Evolutionary conservation across 495 filamentous ascomycete genomes (phyloP).

Genomic region (Aspergillus hancockii): DNA sequence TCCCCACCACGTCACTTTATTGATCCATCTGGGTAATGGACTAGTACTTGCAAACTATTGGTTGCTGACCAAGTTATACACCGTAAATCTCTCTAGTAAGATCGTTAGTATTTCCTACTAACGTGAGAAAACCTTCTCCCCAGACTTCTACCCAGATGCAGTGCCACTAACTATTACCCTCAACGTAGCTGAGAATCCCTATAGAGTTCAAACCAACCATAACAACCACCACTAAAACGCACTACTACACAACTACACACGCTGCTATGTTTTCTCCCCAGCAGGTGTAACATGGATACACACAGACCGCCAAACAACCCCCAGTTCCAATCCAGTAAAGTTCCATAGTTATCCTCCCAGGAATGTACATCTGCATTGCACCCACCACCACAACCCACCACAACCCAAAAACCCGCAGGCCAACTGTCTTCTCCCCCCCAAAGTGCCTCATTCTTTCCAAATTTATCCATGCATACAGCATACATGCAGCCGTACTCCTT

Average conservation of each 20-base stretch:
- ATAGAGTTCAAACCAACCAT: no score
- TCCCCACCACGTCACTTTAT: constrained; percentile 25
- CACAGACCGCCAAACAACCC: background rate
- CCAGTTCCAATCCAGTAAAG: constrained; percentile 3
- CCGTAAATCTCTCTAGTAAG: background rate
- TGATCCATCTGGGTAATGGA: constrained; percentile 10
- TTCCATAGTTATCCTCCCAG: constrained; percentile 4
- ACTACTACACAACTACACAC: no score
- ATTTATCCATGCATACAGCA: background rate
- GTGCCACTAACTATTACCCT: no score
- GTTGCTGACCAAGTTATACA: background rate
- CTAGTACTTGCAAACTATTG: background rate
- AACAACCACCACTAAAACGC: background rate
- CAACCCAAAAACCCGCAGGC: no score
- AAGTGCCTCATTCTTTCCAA: background rate
- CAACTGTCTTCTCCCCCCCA: no score
- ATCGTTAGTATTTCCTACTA: no score
- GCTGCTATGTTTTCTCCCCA: no score
- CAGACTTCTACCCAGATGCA: no score
- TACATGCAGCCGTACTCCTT: background rate
- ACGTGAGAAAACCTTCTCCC: background rate
- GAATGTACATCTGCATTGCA: constrained; percentile 12
- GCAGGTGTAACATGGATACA: no score
- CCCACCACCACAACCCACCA: background rate
- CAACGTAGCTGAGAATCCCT: no score